Base-by-base conservation (phyloP, 768 basidiomycete genomes). In the Xerocomellus chrysenteron region DNA sequence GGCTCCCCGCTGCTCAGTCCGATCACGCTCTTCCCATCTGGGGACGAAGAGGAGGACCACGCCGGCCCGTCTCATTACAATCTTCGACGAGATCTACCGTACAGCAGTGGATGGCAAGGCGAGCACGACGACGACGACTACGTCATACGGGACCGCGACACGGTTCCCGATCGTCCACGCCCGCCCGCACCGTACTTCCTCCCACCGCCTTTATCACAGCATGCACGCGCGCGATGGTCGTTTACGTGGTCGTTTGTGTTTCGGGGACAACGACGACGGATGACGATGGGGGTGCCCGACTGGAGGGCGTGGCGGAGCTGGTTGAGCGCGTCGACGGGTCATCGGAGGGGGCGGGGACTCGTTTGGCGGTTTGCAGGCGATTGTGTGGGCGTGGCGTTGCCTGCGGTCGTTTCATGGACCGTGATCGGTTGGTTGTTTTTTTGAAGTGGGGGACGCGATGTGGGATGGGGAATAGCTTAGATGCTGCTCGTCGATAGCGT, bases 171-270 rank as follows among this genome's bases (percentile, higher is more conserved):
- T 3, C 63, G 46, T 43, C 10, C 42, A 9, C 46, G 36, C 19
- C 5, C 42, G 4, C 9, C 57, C 30, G 47, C 57, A 39, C 63
- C 70, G 39, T 66, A 75, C 49, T 81, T 78, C 55, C 74, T 77
- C 32, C 76, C 77, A 4, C 74, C 74, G 14, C 76, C 76, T 37
- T 56, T 54, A 10, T 59, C 64, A 21, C 72, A 67, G 45, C 58
- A 66, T 26, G 47, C 55, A 19, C 65, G 61, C n/a, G 30, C 28
- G 58, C 58, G 53, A 64, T 66, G 44, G 44, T 71, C 74, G 67
- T 68, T 72, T 40, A 82, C 79, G 19, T 82, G 80, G 76, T 75
- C 80, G 17, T 87, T 88, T 63, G 75, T 77, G 24, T 75, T 86
- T 52, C 66, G 75, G 28, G 84, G 84, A 1, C 76, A 82, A 30